Conservation (phyloP, 2,329 filamentous ascomycete species). For the Pseudogymnoascus sp. region DNA sequence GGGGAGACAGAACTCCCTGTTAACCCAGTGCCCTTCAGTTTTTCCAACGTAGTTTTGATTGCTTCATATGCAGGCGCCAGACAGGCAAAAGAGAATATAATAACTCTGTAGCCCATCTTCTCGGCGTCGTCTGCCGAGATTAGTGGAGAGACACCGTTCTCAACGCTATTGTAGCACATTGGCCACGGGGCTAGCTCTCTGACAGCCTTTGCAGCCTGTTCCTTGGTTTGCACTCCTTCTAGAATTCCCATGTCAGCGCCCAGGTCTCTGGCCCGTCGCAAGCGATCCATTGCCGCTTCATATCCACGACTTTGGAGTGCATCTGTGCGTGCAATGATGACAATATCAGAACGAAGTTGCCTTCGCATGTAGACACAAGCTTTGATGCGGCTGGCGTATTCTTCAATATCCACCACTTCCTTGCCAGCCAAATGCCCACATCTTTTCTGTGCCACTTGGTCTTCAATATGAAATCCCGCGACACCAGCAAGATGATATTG, state of each 20-base stretch:
- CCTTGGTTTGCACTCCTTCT: constrained; percentile 46
- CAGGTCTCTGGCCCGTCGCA: constrained; percentile 42
- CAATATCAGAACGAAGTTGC: constrained; percentile 44
- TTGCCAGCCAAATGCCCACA: constrained; percentile 58
- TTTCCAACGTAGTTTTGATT: constrained; percentile 30
- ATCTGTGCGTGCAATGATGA: constrained; percentile 58
- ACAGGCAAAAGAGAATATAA: constrained; percentile 47
- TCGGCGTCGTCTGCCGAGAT: constrained; percentile 43
- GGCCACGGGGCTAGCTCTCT: constrained; percentile 37
- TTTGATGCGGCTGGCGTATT: constrained; percentile 43
- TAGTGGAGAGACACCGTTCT: constrained; percentile 45
- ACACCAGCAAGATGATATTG: constrained; percentile 47
- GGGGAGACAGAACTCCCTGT: constrained; percentile 19
- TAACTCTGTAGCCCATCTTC: constrained; percentile 47
- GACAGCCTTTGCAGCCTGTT: constrained; percentile 38
- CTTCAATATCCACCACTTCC: constrained; percentile 49
- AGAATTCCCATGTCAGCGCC: constrained; percentile 54
- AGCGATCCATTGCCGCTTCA: constrained; percentile 43
- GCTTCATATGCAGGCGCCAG: constrained; percentile 39
- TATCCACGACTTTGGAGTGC: constrained; percentile 49
- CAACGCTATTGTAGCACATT: constrained; percentile 50
- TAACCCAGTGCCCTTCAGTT: constrained; percentile 30
- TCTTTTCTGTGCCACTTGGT: constrained; percentile 55
- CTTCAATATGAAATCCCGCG: constrained; percentile 53
- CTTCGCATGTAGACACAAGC: constrained; percentile 45